Evolutionary conservation across 75 land plant species (phyloP), one percentile per base, ranked within the genome.

Genomic region (Pinus albicaulis): DNA sequence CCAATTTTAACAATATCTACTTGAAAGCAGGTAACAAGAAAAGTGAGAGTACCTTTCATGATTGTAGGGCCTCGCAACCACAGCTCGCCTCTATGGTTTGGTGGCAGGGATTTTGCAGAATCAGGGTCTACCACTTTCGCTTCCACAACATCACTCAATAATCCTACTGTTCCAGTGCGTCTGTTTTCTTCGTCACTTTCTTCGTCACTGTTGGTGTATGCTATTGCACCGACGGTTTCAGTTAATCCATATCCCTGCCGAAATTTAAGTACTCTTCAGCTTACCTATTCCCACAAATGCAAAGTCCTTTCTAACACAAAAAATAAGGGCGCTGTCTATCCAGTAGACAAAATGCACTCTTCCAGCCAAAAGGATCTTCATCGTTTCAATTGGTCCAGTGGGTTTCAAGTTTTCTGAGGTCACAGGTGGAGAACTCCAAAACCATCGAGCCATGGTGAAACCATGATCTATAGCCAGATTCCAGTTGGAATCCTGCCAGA

Each of bases 191-290:
- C 95, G 60, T 86, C 76, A 19, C 86, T 89, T 84, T 90, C 92
- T 79, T 88, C 95, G 60, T 86, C 76, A 19, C 86, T 63, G 56
- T 88, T 88, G 12, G 93, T 89, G 73, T 86, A 80, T 31, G 94
- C 86, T 1, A 92, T 97, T 38, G 89, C 78, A 53, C 81, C 92
- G 3, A 88, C 79, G 19, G 89, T 76, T 59, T 97, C 99, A 28
- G 99, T 97, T 80, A 97, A 56, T 10, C 95, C 99, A 75, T 97
- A 97, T 22, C 99, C 92, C 73, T 88, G 90, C 55, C 79, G n/a
- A 57, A 55, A 55, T 22, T 57, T 14, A 55, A 69, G 26, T 34
- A 71, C 71, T 68, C 41, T 38, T 68, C 48, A 68, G 48, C 19
- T 64, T 20, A 64, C 71, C 23, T 23, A 41, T 48, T 48, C 10